These are phyloP conservation scores for Quercus phellos DNA, from an alignment of 331 rosid genomes.

Conservation along the genomic window DNA sequence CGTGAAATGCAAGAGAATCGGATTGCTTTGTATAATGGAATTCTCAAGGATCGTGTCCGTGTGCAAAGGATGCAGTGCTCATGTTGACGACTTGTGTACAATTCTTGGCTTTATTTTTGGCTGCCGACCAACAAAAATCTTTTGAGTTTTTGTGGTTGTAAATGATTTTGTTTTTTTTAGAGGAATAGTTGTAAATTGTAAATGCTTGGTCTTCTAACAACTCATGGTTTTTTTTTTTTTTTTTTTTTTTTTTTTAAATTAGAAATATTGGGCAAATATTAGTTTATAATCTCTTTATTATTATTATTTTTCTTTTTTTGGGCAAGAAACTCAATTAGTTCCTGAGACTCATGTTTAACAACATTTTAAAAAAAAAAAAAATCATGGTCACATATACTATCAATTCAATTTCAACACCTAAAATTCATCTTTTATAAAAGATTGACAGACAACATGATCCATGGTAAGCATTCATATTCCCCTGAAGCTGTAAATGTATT, in stretches of 20 bases:
- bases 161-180: not conserved
- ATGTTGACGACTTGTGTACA: slow-evolving; percentile 18
- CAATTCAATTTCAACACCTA: not conserved
- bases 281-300: not conserved
- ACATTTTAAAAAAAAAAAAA: not conserved
- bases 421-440: not conserved
- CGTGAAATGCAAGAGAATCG: slow-evolving; percentile 61
- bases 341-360: not conserved
- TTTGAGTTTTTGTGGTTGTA: slow-evolving; percentile 38
- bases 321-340: not conserved
- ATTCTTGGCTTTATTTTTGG: not conserved
- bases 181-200: not conserved
- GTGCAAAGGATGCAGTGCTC: slow-evolving; percentile 44
- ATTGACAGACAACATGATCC: too few relatives aligned
- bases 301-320: too few relatives aligned
- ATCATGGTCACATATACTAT: not conserved
- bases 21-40: slow-evolving; percentile 62
- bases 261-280: slow-evolving; percentile 3
- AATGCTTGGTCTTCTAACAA: slow-evolving; percentile 12
- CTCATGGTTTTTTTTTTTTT: not conserved
- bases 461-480: too few relatives aligned
- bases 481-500: too few relatives aligned
- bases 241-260: not conserved
- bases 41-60: slow-evolving; percentile 54
- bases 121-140: not conserved